Base-by-base conservation (phyloP, 2,329 filamentous ascomycete species). In the Monosporascus sp. region DNA sequence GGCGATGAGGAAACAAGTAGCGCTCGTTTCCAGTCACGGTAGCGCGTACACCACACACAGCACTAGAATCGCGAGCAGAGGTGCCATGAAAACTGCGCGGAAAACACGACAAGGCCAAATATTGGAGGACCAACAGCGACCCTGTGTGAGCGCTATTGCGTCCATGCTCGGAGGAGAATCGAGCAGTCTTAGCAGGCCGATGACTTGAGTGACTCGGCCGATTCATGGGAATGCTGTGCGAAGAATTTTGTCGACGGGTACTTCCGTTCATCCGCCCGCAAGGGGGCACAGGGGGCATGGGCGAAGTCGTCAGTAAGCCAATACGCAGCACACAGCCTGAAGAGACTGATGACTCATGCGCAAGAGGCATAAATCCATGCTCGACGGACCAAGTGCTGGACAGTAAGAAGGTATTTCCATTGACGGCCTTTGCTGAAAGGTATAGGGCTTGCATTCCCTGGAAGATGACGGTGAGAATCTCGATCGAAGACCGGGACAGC, bases 261-360 rank as follows among this genome's bases (percentile, higher is more conserved):
- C 11, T 34, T 34, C 31, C 31, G 11, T 34, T 14, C 31, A 34
- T 34, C 31, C 31, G 5, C 31, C 9, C 31, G 5, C 31, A 4
- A 14, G 31, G 31, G 11, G 3, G 27, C 27, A 3, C 15, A 15
- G 9, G 42, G 22, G 3, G 42, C 22, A 41, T 27, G 47, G 24
- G n/a, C 31, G 25, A 47, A 59, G n/a, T 60, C 53, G 22, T 53
- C 55, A 5, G 56, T 58, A n/a, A 63, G 49, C 62, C 58, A 64
- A 3, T 58, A 37, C 15, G 56, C 57, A 18, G 58, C 52, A 25
- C 48, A 55, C 9, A 63, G 44, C 22, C 60, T 52, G 11, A 61
- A 46, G 7, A 63, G 54, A 8, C 57, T 55, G 7, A 60, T 48
- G 9, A 14, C 31, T 34, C 11, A 61, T 47, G 9, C 60, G 51